Percentiles rank a stretch among this genome's conserved stretches.
These are phyloP conservation scores for Penicillium sp. DNA, from an alignment of 2,329 filamentous ascomycete species.

Conservation along the genomic window DNA sequence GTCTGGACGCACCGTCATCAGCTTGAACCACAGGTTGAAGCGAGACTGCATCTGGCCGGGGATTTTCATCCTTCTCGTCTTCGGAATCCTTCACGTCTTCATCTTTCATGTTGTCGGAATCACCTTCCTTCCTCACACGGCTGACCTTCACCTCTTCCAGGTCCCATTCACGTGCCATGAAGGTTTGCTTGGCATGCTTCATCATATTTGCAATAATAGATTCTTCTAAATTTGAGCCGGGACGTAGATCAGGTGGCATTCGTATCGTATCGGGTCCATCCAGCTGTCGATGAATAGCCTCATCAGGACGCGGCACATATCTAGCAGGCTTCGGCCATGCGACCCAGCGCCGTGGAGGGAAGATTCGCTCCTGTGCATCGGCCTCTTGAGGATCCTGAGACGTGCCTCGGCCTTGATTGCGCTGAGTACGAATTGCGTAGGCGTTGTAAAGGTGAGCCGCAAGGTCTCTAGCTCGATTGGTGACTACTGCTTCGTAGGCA, in stretches of 20 bases:
- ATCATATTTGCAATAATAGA: slow-evolving; percentile 69
- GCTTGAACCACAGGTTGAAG: slow-evolving; percentile 35
- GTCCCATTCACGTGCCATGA: slow-evolving; percentile 49
- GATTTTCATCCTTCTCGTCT: slow-evolving; percentile 19
- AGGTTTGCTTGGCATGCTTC: slow-evolving; percentile 68
- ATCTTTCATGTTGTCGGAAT: slow-evolving; percentile 23
- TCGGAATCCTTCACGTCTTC: slow-evolving; percentile 22
- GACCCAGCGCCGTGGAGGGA: slow-evolving; percentile 68
- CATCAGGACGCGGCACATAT: slow-evolving; percentile 62
- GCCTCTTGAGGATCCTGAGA: slow-evolving; percentile 13
- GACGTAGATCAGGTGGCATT: slow-evolving; percentile 48
- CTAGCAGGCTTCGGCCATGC: slow-evolving; percentile 76
- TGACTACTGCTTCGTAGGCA: slow-evolving; percentile 65
- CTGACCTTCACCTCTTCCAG: slow-evolving; percentile 11
- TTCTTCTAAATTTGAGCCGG: slow-evolving; percentile 69
- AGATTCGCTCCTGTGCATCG: slow-evolving; percentile 36
- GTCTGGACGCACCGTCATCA: slow-evolving; percentile 46
- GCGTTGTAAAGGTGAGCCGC: slow-evolving; percentile 78
- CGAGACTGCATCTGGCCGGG: slow-evolving; percentile 6
- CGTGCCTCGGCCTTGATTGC: slow-evolving; percentile 23
- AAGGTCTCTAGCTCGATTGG: slow-evolving; percentile 67
- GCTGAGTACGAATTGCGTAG: slow-evolving; percentile 65
- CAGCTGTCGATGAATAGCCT: slow-evolving; percentile 54
- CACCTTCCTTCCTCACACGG: slow-evolving; percentile 19
- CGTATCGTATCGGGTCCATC: slow-evolving; percentile 59